Evolutionary conservation across 2,329 filamentous ascomycete species (phyloP).

Genomic region (Phialocephala subalpina): DNA sequence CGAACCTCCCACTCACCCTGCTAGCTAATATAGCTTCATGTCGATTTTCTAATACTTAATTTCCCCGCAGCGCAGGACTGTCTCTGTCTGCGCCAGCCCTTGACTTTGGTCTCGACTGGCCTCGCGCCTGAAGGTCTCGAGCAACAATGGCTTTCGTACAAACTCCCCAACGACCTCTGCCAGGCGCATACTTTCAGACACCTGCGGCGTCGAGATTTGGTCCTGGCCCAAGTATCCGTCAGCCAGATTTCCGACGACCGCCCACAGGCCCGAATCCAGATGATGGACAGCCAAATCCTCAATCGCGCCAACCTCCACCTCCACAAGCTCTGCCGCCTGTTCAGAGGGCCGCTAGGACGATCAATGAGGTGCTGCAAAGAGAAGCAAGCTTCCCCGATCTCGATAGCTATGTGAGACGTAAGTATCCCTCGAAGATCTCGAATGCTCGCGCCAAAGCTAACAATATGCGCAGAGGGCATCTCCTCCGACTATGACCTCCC

Average conservation of each 20-base stretch:
- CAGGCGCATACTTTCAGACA: slow-evolving; percentile 79
- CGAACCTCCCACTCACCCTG: background rate
- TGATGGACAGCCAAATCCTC: slow-evolving; percentile 32
- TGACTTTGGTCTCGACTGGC: slow-evolving; percentile 16
- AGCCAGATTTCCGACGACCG: slow-evolving; percentile 55
- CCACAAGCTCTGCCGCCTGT: slow-evolving; percentile 68
- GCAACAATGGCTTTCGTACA: slow-evolving; percentile 24
- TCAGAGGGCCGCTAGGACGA: slow-evolving; percentile 80
- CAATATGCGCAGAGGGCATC: slow-evolving; percentile 71
- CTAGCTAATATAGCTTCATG: slow-evolving; percentile 20
- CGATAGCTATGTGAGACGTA: slow-evolving; percentile 88
- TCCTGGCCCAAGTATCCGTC: slow-evolving; percentile 53
- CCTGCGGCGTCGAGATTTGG: slow-evolving; percentile 65
- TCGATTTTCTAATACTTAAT: slow-evolving; percentile 22
- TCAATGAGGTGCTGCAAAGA: slow-evolving; percentile 79
- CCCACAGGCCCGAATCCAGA: slow-evolving; percentile 23
- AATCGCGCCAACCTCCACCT: slow-evolving; percentile 27
- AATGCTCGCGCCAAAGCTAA: slow-evolving; percentile 35
- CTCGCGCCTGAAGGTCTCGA: slow-evolving; percentile 15
- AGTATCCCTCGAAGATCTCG: slow-evolving; percentile 49
- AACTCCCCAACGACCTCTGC: slow-evolving; percentile 76
- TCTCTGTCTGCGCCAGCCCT: background rate
- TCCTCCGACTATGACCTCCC: slow-evolving; percentile 92
- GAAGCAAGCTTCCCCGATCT: slow-evolving; percentile 89
- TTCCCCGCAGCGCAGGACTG: slow-evolving; percentile 2